Percentiles rank a stretch among this genome's conserved stretches.
These are phyloP conservation scores for Litchi chinensis DNA, from an alignment of 345 rosid genomes.

Conservation along the genomic window DNA sequence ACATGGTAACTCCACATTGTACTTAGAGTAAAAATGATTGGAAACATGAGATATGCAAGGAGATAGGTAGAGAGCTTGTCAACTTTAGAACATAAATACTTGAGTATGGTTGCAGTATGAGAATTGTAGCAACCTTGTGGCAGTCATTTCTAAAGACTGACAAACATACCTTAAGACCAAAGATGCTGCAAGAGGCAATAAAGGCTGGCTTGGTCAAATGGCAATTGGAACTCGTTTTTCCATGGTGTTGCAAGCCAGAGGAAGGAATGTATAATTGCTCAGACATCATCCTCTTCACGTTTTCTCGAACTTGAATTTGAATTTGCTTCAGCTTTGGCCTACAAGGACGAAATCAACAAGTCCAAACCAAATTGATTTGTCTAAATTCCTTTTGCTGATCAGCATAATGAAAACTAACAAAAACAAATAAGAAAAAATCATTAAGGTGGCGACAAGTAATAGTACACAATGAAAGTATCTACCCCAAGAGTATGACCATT, in stretches of 20 bases:
- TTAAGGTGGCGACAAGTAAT: not conserved
- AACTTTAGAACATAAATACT: no score
- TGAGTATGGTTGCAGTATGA: no score
- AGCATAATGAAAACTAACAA: slow-evolving; percentile 13
- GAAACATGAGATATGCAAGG: no score
- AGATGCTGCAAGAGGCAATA: slow-evolving; percentile 77
- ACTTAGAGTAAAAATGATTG: no score
- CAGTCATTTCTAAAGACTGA: not conserved
- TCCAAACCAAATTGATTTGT: slow-evolving; percentile 4
- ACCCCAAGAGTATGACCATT: slow-evolving; percentile 87
- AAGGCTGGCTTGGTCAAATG: slow-evolving; percentile 51
- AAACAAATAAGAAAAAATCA: not conserved
- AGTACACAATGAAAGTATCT: slow-evolving; percentile 14
- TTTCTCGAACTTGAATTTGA: slow-evolving; percentile 68
- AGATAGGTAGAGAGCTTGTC: no score
- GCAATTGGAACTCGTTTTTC: slow-evolving; percentile 29
- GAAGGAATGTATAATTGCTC: slow-evolving; percentile 60
- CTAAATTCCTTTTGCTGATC: slow-evolving; percentile 2
- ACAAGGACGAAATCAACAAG: not conserved
- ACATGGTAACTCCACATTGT: no score
- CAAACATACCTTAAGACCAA: slow-evolving; percentile 72
- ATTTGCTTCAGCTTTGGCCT: slow-evolving; percentile 75
- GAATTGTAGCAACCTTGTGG: no score
- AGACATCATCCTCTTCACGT: slow-evolving; percentile 79
- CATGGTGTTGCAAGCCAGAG: slow-evolving; percentile 27